Evolutionary conservation across 2,329 filamentous ascomycete genomes (phyloP).

Genomic region (Colletotrichum lini): DNA sequence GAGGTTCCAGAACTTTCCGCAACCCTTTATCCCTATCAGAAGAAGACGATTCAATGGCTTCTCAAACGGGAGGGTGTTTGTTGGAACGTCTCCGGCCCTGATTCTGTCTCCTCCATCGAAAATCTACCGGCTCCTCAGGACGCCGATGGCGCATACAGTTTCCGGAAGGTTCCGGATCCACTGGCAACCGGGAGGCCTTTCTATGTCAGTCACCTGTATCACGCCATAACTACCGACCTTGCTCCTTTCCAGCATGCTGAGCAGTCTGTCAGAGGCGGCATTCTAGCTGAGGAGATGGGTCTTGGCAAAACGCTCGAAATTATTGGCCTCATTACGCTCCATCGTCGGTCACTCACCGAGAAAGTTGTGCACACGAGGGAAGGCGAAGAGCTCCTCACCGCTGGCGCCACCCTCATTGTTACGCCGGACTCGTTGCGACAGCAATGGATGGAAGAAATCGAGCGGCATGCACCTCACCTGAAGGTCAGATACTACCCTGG

Average conservation of each 20-base stretch:
- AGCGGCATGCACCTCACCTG: constrained; percentile 70
- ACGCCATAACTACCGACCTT: constrained; percentile 68
- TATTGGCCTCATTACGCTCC: constrained; percentile 77
- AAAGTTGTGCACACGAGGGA: constrained; percentile 53
- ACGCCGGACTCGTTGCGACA: constrained; percentile 68
- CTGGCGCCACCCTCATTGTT: constrained; percentile 73
- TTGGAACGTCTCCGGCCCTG: constrained; percentile 54
- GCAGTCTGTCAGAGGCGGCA: constrained; percentile 68
- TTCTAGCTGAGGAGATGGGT: constrained; percentile 87
- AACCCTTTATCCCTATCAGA: constrained; percentile 79
- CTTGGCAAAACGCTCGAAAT: constrained; percentile 86
- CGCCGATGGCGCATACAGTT: constrained; percentile 34
- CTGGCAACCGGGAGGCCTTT: constrained; percentile 49
- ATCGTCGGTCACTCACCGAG: constrained; percentile 59
- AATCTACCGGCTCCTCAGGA: constrained; percentile 25
- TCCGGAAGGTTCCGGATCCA: constrained; percentile 19
- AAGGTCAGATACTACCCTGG: constrained; percentile 71
- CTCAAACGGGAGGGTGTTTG: constrained; percentile 74
- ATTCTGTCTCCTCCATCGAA: constrained; percentile 42
- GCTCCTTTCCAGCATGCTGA: constrained; percentile 59
- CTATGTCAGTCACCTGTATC: constrained; percentile 75
- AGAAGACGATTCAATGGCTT: constrained; percentile 79
- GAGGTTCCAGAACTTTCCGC: constrained; percentile 62
- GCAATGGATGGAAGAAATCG: constrained; percentile 75
- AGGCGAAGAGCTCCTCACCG: constrained; percentile 61